Evolutionary conservation across 768 basidiomycete species (phyloP).

Genomic region (Cystobasidiopsis lactophilus): DNA sequence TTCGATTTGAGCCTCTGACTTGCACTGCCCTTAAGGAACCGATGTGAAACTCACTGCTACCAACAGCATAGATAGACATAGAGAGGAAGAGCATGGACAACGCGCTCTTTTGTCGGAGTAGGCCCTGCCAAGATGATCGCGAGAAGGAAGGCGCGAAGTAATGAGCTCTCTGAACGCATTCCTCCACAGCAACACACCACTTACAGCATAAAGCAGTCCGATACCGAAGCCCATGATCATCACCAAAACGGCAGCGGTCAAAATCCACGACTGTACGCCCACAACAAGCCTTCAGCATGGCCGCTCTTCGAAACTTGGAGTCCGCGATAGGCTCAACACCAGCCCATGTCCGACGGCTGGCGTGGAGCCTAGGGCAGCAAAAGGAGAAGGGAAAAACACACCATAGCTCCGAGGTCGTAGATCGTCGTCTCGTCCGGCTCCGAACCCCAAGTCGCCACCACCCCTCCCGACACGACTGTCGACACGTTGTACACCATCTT

Average conservation of each 20-base stretch:
- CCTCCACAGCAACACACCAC: background rate
- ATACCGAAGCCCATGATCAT: constrained; percentile 28
- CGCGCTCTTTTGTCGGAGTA: constrained; percentile 28
- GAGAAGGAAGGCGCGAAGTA: background rate
- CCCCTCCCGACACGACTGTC: too few species aligned
- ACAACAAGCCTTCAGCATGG: too few species aligned
- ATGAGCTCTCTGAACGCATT: constrained; percentile 3
- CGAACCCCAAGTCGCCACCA: too few species aligned
- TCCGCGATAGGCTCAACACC: too few species aligned
- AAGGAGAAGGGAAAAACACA: too few species aligned
- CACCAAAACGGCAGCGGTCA: constrained; percentile 22
- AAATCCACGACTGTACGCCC: constrained; percentile 8
- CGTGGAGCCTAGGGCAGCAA: too few species aligned
- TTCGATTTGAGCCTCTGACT: constrained; percentile 3
- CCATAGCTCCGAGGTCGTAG: too few species aligned
- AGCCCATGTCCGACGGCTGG: too few species aligned
- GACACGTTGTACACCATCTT: too few species aligned
- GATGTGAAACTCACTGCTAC: constrained; percentile 9
- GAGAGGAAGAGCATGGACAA: constrained; percentile 27
- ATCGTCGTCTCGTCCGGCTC: too few species aligned
- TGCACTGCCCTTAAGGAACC: background rate
- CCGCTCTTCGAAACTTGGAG: too few species aligned
- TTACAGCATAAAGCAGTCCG: constrained; percentile 12
- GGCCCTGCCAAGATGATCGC: constrained; percentile 10
- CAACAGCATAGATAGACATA: constrained; percentile 24